Evolutionary conservation across 805 yeast species (phyloP), one percentile per base, ranked within the genome.

Genomic region (Candida germanica): DNA sequence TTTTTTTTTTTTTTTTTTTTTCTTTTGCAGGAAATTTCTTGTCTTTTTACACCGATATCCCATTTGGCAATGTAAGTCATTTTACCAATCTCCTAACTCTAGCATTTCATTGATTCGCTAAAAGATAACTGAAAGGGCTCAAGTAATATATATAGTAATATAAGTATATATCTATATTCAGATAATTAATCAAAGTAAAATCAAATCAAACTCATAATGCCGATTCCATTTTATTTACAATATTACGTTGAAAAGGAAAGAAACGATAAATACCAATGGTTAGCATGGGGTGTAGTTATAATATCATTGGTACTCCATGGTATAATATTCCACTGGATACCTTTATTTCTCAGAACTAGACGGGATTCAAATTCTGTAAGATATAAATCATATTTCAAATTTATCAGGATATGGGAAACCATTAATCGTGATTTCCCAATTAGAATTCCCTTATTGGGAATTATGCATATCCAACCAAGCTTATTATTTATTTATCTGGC

Each of bases 401-500:
- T 60, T 20, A 12, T 65, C 7, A 55, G 48, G 20, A 11, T 41
- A 18, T 61, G 64, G 61, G 55, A 57, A 11, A 13, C 42, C 0
- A 39, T 59, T 30, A 69, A 58, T 30, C 43, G 49, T 13, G 55
- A 61, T 6, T 45, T 50, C 33, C 11, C 17, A 17, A 9, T 38
- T 3, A 53, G 36, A 2, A 16, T 59, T 6, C 59, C 56, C 1
- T 48, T 36, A 21, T 36, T 38, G 5, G 40, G 47, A 3, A 37
- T 42, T n/a, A 37, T 51, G 26, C 67, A 62, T 38, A 46, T 62
- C 35, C 73, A 69, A 46, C 78, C 78, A 3, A 63, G 72, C 42
- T 35, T 70, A 19, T 21, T 60, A 6, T 8, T 69, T 1, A 39
- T 68, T 8, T 50, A 46, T 14, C 26, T 49, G 2, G 37, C 44